Evolutionary conservation across 129 eudicot species (phyloP).

Genomic region (Helichrysum umbraculigerum): DNA sequence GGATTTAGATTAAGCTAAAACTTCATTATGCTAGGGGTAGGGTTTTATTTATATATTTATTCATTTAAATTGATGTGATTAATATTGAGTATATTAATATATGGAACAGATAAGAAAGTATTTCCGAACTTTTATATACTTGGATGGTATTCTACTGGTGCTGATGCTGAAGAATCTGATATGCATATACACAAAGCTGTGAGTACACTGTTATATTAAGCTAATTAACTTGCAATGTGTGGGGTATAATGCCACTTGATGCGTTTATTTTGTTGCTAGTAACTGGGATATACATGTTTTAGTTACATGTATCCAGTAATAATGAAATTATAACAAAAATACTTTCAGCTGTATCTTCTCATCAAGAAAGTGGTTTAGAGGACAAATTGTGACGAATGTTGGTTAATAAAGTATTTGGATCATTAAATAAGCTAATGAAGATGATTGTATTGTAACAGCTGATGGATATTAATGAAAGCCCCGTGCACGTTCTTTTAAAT

Average conservation of each 20-base stretch:
- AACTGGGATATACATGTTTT: background rate
- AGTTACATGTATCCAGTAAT: background rate
- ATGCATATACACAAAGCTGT: slow-evolving; percentile 93
- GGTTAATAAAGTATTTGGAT: background rate
- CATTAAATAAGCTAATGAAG: slow-evolving; percentile 10
- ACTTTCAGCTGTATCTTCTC: background rate
- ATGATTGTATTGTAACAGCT: slow-evolving; percentile 50
- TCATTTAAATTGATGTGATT: background rate
- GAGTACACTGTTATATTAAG: slow-evolving; percentile 23
- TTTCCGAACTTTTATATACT: slow-evolving; percentile 86
- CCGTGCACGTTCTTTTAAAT: slow-evolving; percentile 82
- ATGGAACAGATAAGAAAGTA: slow-evolving; percentile 83
- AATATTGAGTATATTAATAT: background rate
- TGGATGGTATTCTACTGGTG: slow-evolving; percentile 98
- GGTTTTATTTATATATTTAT: background rate
- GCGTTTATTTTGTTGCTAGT: background rate
- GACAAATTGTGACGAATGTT: background rate
- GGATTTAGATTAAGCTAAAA: background rate
- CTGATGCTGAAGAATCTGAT: slow-evolving; percentile 90
- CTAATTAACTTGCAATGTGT: background rate
- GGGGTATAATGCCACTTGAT: background rate
- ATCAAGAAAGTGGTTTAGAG: background rate
- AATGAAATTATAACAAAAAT: background rate
- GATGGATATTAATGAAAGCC: slow-evolving; percentile 98
- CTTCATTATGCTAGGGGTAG: background rate